Conservation (phyloP, 2,329 filamentous ascomycete species). For the Rutstroemia sydowiana region DNA sequence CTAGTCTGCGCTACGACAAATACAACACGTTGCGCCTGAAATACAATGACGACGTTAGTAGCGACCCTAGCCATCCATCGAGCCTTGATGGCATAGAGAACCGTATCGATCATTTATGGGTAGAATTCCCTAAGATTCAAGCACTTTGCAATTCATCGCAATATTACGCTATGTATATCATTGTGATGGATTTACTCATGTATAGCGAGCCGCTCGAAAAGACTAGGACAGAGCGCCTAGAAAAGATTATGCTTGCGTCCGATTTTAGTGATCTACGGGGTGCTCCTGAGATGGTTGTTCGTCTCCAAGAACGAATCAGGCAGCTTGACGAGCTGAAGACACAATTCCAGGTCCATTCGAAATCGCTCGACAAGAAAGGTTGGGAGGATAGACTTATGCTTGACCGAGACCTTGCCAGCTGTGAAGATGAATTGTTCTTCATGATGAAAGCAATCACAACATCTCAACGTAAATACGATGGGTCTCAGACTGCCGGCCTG, state of each 20-base stretch:
- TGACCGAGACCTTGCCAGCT: slow-evolving; percentile 79
- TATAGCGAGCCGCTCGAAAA: slow-evolving; percentile 97
- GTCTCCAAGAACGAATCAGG: slow-evolving; percentile 83
- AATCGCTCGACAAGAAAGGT: slow-evolving; percentile 76
- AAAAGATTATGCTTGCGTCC: slow-evolving; percentile 98
- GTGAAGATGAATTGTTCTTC: slow-evolving; percentile 97
- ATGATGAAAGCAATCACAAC: slow-evolving; percentile 99
- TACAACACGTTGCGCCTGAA: slow-evolving; percentile 96
- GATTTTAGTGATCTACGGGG: slow-evolving; percentile 96
- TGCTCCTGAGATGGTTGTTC: slow-evolving; percentile 85
- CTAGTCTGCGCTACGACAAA: slow-evolving; percentile 90
- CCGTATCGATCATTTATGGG: slow-evolving; percentile 92
- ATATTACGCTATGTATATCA: slow-evolving; percentile 97
- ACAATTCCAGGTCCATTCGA: slow-evolving; percentile 88
- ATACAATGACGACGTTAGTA: slow-evolving; percentile 82
- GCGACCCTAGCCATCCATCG: slow-evolving; percentile 46
- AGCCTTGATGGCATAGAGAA: slow-evolving; percentile 56
- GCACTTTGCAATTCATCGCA: slow-evolving; percentile 96
- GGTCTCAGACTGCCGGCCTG: slow-evolving; percentile 67
- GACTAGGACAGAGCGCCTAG: slow-evolving; percentile 86
- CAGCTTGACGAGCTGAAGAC: slow-evolving; percentile 95
- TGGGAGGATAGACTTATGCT: slow-evolving; percentile 88
- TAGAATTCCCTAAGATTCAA: slow-evolving; percentile 89
- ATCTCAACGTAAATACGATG: slow-evolving; percentile 79
- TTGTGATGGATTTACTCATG: slow-evolving; percentile 88